phyloP scores from a whole-genome alignment of 208 protist species.

The Lotmaria passim region DNA sequence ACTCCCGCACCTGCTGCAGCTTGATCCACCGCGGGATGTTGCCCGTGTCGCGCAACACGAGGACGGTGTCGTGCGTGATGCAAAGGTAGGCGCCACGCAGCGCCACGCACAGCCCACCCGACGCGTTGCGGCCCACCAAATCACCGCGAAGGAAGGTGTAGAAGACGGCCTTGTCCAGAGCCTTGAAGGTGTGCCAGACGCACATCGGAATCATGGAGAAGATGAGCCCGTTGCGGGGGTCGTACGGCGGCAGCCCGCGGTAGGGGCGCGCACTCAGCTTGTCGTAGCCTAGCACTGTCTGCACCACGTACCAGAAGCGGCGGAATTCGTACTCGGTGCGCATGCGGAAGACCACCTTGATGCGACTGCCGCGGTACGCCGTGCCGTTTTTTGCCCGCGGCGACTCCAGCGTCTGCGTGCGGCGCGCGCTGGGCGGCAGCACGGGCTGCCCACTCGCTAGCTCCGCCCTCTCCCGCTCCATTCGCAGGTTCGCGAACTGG shows the following conservation, averaged over 20 bases:
- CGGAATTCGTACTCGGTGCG: constrained; percentile 68
- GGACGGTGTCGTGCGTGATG: constrained; percentile 72
- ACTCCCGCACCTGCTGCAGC: constrained; percentile 53
- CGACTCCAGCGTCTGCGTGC: constrained; percentile 58
- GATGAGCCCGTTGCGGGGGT: constrained; percentile 74
- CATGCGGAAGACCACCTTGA: constrained; percentile 53
- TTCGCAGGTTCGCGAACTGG: constrained; percentile 54
- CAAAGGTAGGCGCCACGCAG: constrained; percentile 57
- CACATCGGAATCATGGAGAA: constrained; percentile 68
- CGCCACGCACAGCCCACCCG: constrained; percentile 37
- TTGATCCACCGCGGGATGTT: constrained; percentile 67
- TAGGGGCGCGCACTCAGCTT: constrained; percentile 62
- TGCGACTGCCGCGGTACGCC: constrained; percentile 33
- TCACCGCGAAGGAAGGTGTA: constrained; percentile 65
- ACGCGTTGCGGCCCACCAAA: constrained; percentile 50
- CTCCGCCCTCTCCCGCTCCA: constrained; percentile 48
- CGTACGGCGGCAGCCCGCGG: constrained; percentile 71
- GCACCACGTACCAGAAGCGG: constrained; percentile 62
- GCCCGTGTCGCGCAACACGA: constrained; percentile 61
- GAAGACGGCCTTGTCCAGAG: constrained; percentile 65
- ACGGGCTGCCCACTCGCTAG: constrained; percentile 31
- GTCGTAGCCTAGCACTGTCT: constrained; percentile 76
- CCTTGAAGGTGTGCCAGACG: constrained; percentile 73
- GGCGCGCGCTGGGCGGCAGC: constrained; percentile 17
- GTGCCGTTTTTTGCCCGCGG: constrained; percentile 37